Evolutionary conservation across 371 early-diverging fungal species (phyloP).

Genomic region (Actinomortierella wolfii): DNA sequence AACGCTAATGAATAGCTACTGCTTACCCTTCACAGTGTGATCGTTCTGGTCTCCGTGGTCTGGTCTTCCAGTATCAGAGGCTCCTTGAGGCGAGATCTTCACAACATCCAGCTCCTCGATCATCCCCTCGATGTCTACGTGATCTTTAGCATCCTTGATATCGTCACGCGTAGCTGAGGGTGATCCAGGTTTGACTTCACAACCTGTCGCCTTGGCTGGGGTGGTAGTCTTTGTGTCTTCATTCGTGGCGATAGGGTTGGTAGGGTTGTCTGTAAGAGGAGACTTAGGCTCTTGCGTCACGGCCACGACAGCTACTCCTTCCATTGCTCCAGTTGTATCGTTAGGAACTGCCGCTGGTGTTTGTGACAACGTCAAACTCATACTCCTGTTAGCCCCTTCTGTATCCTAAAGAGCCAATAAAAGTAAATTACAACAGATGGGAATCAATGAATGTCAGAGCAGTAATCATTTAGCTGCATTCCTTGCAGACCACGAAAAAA

Average conservation of each 20-base stretch:
- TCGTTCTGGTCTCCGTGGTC: too few species aligned
- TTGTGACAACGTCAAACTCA: background rate
- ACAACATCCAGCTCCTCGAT: too few species aligned
- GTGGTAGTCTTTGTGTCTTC: constrained; percentile 2
- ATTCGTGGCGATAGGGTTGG: background rate
- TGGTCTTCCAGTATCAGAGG: too few species aligned
- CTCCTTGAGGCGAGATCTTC: too few species aligned
- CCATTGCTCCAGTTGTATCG: constrained; percentile 6
- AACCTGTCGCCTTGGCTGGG: background rate
- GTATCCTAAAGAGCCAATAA: too few species aligned
- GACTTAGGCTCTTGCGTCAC: background rate
- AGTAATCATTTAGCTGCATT: too few species aligned
- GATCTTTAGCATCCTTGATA: constrained; percentile 4
- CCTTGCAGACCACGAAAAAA: too few species aligned
- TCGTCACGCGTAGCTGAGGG: constrained; percentile 1
- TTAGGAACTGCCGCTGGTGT: background rate
- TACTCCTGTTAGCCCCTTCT: background rate
- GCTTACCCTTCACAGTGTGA: too few species aligned
- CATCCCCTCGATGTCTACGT: too few species aligned
- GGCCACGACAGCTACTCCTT: background rate
- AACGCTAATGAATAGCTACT: too few species aligned
- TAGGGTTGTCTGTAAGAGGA: background rate
- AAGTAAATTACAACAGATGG: too few species aligned
- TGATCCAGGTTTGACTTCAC: background rate
- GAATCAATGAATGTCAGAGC: too few species aligned